A percentile compares a stretch with the other conserved stretches of the same genome.
These are phyloP conservation scores for Globisporangium nagaii DNA, from an alignment of 352 stramenopile genomes.

Conservation along the genomic window DNA sequence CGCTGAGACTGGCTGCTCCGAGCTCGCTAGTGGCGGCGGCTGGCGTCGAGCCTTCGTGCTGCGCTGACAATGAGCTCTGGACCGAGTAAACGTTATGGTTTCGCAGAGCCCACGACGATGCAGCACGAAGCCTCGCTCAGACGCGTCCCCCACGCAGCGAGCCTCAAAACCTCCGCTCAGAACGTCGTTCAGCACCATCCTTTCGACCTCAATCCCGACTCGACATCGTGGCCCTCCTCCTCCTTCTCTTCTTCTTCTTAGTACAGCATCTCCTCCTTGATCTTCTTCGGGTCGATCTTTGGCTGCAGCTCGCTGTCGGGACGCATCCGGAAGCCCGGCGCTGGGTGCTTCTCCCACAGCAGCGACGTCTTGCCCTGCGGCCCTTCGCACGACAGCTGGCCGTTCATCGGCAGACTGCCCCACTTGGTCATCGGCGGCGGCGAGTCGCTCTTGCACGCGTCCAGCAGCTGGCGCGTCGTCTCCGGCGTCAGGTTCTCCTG, in stretches of 20 bases:
- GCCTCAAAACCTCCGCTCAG: not conserved
- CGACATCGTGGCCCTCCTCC: not conserved
- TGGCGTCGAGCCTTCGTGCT: no score
- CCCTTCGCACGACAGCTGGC: slow-evolving; percentile 98
- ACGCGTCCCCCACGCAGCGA: not conserved
- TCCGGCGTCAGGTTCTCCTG: slow-evolving; percentile 98
- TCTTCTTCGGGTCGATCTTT: slow-evolving; percentile 92
- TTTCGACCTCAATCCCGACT: not conserved
- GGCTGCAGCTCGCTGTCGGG: slow-evolving; percentile 88
- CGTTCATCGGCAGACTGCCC: slow-evolving; percentile 99
- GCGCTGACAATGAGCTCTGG: not conserved
- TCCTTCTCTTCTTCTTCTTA: slow-evolving; percentile 34
- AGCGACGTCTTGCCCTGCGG: slow-evolving; percentile 95
- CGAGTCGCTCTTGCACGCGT: slow-evolving; percentile 93
- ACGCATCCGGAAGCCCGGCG: slow-evolving; percentile 88
- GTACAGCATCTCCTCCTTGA: slow-evolving; percentile 89
- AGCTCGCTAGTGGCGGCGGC: no score
- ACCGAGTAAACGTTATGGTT: slow-evolving; percentile 1
- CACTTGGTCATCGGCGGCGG: slow-evolving; percentile 96
- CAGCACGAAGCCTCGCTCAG: no score
- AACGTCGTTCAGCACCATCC: not conserved
- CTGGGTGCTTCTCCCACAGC: slow-evolving; percentile 77
- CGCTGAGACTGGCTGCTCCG: not conserved
- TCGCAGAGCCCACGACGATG: not conserved
- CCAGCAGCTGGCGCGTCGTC: slow-evolving; percentile 95